Conservation (phyloP, 768 basidiomycete genomes). For the Lentinula aciculospora region DNA sequence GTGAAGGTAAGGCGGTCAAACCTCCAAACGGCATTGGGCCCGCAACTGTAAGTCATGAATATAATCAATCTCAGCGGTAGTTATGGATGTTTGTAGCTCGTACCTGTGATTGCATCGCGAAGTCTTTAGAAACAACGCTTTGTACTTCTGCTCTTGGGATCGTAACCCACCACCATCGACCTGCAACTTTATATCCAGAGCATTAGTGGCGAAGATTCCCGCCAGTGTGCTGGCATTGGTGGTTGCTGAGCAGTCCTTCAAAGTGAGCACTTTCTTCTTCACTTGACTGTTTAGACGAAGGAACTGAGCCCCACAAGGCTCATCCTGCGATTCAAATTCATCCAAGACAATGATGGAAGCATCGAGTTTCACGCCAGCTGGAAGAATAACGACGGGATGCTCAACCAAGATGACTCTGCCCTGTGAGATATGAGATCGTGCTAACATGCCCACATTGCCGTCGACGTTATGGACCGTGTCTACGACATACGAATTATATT, state of each 20-base stretch:
- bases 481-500: neutral
- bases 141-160: neutral
- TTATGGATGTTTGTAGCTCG: neutral
- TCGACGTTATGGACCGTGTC: too few relatives aligned
- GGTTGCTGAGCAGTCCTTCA: neutral
- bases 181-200: neutral
- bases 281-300: neutral
- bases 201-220: neutral
- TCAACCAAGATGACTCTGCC: neutral
- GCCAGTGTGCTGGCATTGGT: neutral
- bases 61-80: neutral
- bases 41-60: neutral
- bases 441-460: neutral
- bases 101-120: slow-evolving; percentile 5
- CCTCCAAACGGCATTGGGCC: slow-evolving; percentile 4
- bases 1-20: neutral
- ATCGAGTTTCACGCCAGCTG: neutral
- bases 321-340: neutral
- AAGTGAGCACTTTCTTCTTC: neutral
- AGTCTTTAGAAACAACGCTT: neutral
- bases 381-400: neutral
- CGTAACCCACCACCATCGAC: neutral
- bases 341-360: neutral
- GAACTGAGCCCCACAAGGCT: neutral
- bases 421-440: neutral